phyloP scores from a whole-genome alignment of 441 rosid genomes.

The Arabidopsis hybrid region DNA sequence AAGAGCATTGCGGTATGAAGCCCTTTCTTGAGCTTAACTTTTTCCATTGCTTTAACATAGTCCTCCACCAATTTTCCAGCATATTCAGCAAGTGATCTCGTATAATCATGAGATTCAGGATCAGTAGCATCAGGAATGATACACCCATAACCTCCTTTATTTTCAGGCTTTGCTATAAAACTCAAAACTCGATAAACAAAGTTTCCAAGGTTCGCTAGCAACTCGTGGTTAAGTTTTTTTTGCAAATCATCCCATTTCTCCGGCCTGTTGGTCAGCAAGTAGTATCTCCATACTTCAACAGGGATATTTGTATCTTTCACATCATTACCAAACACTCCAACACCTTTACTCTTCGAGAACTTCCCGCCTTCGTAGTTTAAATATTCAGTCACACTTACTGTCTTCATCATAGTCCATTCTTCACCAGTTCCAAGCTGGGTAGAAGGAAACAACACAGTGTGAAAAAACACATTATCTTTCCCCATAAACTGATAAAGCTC shows the following conservation, averaged over 20 bases:
- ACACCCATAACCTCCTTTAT: slow-evolving; percentile 65
- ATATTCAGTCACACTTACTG: slow-evolving; percentile 84
- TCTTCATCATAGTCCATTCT: slow-evolving; percentile 92
- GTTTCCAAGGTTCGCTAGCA: slow-evolving; percentile 81
- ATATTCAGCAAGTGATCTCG: slow-evolving; percentile 61
- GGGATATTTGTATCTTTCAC: slow-evolving; percentile 84
- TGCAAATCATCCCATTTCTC: slow-evolving; percentile 92
- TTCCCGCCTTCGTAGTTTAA: slow-evolving; percentile 86
- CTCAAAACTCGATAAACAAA: slow-evolving; percentile 75
- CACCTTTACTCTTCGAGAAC: slow-evolving; percentile 89
- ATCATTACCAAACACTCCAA: slow-evolving; percentile 95
- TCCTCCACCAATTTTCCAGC: slow-evolving; percentile 66
- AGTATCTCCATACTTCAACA: slow-evolving; percentile 94
- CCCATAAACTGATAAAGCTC: slow-evolving; percentile 99
- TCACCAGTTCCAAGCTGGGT: slow-evolving; percentile 88
- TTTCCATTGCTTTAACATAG: slow-evolving; percentile 86
- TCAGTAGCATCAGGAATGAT: slow-evolving; percentile 75
- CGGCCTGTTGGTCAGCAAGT: slow-evolving; percentile 83
- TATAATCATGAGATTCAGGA: slow-evolving; percentile 69
- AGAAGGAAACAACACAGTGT: slow-evolving; percentile 62
- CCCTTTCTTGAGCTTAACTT: slow-evolving; percentile 92
- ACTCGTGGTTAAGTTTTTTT: slow-evolving; percentile 73
- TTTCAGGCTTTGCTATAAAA: slow-evolving; percentile 63
- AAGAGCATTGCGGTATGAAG: slow-evolving; percentile 81
- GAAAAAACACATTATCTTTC: slow-evolving; percentile 76